Evolutionary conservation across 495 filamentous ascomycete genomes (phyloP), one percentile per base, ranked within the genome.

Genomic region (Lophiostoma macrostomum): DNA sequence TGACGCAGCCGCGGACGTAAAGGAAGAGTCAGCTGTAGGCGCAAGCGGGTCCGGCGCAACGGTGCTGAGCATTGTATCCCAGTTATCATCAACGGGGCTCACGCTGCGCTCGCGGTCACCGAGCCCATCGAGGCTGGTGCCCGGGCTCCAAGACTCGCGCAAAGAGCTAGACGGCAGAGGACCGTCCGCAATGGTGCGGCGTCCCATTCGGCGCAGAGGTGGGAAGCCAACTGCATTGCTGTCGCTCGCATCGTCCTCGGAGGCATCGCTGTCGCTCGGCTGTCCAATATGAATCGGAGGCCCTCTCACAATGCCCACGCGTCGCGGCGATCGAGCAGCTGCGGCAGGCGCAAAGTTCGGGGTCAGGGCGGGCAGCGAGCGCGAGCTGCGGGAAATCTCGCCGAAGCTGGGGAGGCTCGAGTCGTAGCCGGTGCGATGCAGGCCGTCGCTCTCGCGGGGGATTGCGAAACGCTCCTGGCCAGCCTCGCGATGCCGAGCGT

Each of bases 101-200:
- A 86, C 72, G 63, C 89, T 94, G 34, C 89, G 80, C 48, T 88
- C 81, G 31, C 88, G 83, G 67, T 95, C 89, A 13, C 89, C 90
- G 24, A 95, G 76, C 12, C 90, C 90, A 71, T 91, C 85, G 4
- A 84, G 60, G 31, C 64, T 60, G 19, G 54, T 62, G 11, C 48
- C 60, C 6, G 69, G 57, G 16, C 52, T 61, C 68, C 68, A 66
- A 3, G 66, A 64, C 37, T 67, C 61, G 31, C 52, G 52, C 8
- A 58, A 27, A 25, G 53, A 61, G 34, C 43, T 59, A 27, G 50
- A 58, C 18, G 56, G 50, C 1, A 63, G 39, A 5, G 58, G 58
- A 10, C 61, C 57, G 38, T 64, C 65, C 7, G 50, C 54, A 19
- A 65, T 66, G 28, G 40, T 60, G 40, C 64, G 65, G 27, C 56